Evolutionary conservation across 495 filamentous ascomycete genomes (phyloP), one percentile per base, ranked within the genome.

Genomic region (Neurospora sp.): DNA sequence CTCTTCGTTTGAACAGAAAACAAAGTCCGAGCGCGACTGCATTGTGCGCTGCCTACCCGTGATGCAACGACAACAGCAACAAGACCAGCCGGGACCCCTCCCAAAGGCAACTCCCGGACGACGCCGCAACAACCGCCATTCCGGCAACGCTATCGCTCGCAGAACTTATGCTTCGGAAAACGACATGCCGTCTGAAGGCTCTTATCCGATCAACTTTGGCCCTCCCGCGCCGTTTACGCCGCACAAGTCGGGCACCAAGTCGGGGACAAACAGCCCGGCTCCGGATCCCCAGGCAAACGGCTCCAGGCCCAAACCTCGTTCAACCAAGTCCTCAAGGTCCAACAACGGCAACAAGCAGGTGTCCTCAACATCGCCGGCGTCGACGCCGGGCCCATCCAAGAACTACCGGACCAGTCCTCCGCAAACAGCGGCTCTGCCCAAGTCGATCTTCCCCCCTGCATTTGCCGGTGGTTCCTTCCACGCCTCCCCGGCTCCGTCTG

Each of bases 381-480:
- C 77, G 17, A 82, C 85, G 36, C 82, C 84, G 4, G 80, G 74
- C 7, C 79, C 78, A 19, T 71, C 77, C 38, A 82, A 77, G 39
- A 77, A 78, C 7, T 83, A 81, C 36, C 79, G 81, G n/a, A 79
- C 72, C 39, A 87, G 84, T 3, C 84, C 85, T 28, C 83, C 83
- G 15, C 77, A 81, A 28, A 75, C 77, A 17, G 76, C 77, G 13
- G 48, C 66, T 31, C 54, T 66, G 28, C 69, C 79, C 17, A 83
- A 83, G 71, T 75, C 82, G 17, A 73, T 77, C 10, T 83, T 88
- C 21, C 87, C 85, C 59, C 79, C 88, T 73, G 87, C 93, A 73
- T 99, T 97, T 81, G 96, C 96, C 17, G 96, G 96, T 19, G 92
- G 94, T 19, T 96, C 93, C 0, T 99, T 99, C 81, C 95, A 98